These are phyloP conservation scores for Calonectria hawksworthii DNA, from an alignment of 2,329 filamentous ascomycete species.

Conservation along the genomic window DNA sequence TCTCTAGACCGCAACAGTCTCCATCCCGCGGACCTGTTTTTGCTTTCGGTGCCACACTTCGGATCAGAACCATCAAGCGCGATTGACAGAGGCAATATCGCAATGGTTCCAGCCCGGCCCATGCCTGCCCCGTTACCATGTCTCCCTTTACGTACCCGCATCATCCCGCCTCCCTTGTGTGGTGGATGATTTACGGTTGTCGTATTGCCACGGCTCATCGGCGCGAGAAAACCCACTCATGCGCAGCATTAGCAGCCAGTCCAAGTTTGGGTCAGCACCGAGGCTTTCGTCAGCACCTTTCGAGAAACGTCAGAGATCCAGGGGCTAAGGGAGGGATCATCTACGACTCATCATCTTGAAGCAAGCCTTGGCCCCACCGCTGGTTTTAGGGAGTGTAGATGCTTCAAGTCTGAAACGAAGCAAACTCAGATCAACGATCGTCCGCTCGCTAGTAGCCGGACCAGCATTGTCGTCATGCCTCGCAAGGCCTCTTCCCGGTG, in stretches of 20 bases:
- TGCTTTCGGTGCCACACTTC: slow-evolving; percentile 13
- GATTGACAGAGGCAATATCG: slow-evolving; percentile 8
- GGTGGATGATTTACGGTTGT: slow-evolving; percentile 25
- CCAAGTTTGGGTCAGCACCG: slow-evolving; percentile 36
- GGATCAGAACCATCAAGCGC: slow-evolving; percentile 4
- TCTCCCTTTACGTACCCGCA: slow-evolving; percentile 9
- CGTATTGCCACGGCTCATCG: slow-evolving; percentile 32
- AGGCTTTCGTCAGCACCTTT: slow-evolving; percentile 41
- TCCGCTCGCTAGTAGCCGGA: slow-evolving; percentile 32
- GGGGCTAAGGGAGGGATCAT: slow-evolving; percentile 34
- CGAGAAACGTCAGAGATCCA: slow-evolving; percentile 40
- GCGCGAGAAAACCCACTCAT: slow-evolving; percentile 37
- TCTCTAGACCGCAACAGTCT: slow-evolving; percentile 28
- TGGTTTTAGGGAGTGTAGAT: slow-evolving; percentile 33
- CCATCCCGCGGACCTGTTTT: slow-evolving; percentile 19
- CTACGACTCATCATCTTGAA: slow-evolving; percentile 33
- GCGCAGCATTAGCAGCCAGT: slow-evolving; percentile 24
- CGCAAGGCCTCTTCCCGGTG: slow-evolving; percentile 35
- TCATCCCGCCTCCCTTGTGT: slow-evolving; percentile 16
- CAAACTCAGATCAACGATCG: slow-evolving; percentile 41
- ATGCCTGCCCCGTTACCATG: neutral
- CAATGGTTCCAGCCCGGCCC: neutral
- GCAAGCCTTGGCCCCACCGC: slow-evolving; percentile 31
- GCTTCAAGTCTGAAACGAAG: slow-evolving; percentile 43
- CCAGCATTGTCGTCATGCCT: slow-evolving; percentile 27